Base-by-base conservation (phyloP, 805 yeast genomes). In the Metschnikowia sp. region DNA sequence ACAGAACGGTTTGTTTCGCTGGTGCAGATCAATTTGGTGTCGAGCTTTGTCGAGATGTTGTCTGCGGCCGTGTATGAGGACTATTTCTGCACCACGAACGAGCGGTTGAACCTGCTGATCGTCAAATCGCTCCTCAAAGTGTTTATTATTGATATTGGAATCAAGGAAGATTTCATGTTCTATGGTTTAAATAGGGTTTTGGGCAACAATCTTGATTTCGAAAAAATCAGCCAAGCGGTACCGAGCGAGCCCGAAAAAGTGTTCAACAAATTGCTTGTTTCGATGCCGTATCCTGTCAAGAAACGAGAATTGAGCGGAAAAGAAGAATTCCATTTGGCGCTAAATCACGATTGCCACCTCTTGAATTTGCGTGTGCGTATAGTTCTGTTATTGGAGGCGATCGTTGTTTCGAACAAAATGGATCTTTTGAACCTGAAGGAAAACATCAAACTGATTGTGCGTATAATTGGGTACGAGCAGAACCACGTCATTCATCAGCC, bases 181-280 rank as follows among this genome's bases (percentile, higher is more conserved):
- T 77, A 67, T 54, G 86, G 88, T 0, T 62, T 83, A 40, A 82
- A 79, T 57, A 58, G 84, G 48, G 51, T 71, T 3, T 44, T 79
- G 30, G 88, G 88, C 0, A 77, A 78, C 52, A 79, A 78, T 49
- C 46, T 52, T 1, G 79, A 76, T 55, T 64, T 71, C 29, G 52
- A 50, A 10, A 66, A 77, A 15, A 55, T 83, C 32, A 75, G 74
- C 18, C 60, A 66, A 29, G 58, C 78, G 3, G 64, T 79, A 4
- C 78, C 82, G 1, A 39, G 30, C 19, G 22, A 39, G 8, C 49
- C 50, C 2, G 50, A 47, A 10, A 11, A 39, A 22, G 15, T 43
- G 8, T 37, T 49, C 31, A 37, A 42, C 13, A 37, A 37, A n/a
- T 32, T 49, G 13, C 45, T 46, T 10, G 49, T 51, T 7, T 34